Evolutionary conservation across 768 basidiomycete genomes (phyloP).

Genomic region (Lactarius trivialis): DNA sequence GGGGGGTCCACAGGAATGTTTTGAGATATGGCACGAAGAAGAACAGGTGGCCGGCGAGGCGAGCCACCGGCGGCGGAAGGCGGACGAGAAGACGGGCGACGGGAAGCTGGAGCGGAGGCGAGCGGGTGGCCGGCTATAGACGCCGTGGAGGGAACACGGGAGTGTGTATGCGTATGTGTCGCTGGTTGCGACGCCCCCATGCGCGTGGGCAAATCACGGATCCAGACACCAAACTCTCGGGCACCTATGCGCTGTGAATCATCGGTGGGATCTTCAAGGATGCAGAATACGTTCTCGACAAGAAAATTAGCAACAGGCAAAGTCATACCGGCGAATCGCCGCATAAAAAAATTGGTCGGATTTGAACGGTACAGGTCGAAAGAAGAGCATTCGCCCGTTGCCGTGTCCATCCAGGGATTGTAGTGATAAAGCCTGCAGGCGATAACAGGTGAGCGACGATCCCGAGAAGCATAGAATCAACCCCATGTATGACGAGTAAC

Average conservation of each 20-base stretch:
- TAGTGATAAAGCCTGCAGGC: constrained; percentile 82
- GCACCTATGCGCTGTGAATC: constrained; percentile 63
- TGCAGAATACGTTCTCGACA: constrained; percentile 75
- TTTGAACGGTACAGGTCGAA: constrained; percentile 76
- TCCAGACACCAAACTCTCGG: constrained; percentile 80
- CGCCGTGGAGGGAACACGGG: constrained; percentile 51
- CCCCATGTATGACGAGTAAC: constrained; percentile 27
- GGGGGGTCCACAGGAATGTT: constrained; percentile 49
- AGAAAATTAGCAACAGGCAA: constrained; percentile 81
- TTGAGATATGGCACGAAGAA: constrained; percentile 50
- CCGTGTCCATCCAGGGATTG: constrained; percentile 97
- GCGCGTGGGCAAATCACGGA: constrained; percentile 69
- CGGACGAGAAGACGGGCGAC: constrained; percentile 65
- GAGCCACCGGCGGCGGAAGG: constrained; percentile 40
- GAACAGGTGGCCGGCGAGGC: constrained; percentile 45
- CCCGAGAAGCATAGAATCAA: constrained; percentile 5
- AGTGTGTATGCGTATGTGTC: constrained; percentile 41
- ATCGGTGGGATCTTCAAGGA: constrained; percentile 61
- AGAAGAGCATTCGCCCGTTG: constrained; percentile 69
- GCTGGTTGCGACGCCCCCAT: constrained; percentile 40
- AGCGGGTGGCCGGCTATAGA: constrained; percentile 58
- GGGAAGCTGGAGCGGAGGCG: constrained; percentile 55
- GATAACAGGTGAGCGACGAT: constrained; percentile 12
- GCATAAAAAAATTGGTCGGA: constrained; percentile 81
- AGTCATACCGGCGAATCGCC: constrained; percentile 88